Percentiles rank a stretch among this genome's conserved stretches.
phyloP scores from a whole-genome alignment of 176 grass and related monocot genomes.

The Hordeum vulgare region DNA sequence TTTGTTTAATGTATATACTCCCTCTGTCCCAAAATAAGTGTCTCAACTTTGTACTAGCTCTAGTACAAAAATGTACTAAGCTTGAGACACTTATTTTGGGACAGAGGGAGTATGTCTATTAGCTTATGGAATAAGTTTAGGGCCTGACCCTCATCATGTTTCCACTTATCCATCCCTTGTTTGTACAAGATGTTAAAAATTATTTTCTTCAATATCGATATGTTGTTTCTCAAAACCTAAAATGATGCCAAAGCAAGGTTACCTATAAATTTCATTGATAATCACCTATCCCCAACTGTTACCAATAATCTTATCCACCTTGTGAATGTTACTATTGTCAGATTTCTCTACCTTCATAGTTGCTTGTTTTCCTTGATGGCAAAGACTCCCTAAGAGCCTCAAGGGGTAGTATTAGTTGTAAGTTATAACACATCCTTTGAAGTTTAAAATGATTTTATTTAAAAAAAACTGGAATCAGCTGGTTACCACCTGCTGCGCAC shows the following conservation, averaged over 20 bases:
- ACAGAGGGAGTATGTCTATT: no score
- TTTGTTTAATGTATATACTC: no score
- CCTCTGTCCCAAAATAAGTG: no score
- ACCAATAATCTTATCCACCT: not conserved
- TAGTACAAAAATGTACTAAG: no score
- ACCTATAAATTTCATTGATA: not conserved
- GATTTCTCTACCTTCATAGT: not conserved
- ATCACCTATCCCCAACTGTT: not conserved
- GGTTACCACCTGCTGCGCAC: not conserved
- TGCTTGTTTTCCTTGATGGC: not conserved
- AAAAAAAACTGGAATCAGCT: not conserved
- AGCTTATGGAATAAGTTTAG: no score
- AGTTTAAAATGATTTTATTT: not conserved
- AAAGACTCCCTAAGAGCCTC: not conserved
- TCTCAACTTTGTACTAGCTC: no score
- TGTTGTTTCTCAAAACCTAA: not conserved
- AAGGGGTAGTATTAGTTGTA: not conserved
- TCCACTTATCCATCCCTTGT: not conserved
- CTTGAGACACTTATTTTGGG: no score
- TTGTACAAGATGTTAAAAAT: no score
- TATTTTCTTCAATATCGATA: not conserved
- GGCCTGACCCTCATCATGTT: not conserved
- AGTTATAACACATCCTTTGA: not conserved
- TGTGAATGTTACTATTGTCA: not conserved
- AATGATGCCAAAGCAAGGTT: not conserved